Evolutionary conservation across 139 green algal genomes (phyloP).

Genomic region (Micractinium sp.): DNA sequence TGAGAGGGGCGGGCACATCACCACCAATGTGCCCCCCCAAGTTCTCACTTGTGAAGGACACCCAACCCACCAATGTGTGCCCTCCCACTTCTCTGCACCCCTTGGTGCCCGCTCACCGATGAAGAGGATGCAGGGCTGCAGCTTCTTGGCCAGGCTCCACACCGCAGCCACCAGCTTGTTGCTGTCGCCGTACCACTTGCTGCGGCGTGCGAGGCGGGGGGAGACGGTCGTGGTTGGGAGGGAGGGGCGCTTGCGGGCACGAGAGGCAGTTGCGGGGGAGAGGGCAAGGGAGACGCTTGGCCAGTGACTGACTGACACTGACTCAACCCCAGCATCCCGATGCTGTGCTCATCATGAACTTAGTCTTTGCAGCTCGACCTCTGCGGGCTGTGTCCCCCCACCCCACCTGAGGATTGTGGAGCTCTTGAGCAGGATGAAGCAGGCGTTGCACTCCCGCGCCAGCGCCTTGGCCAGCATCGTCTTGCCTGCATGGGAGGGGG

Average conservation of each 20-base stretch:
- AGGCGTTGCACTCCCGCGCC: constrained; percentile 86
- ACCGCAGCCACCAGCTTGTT: constrained; percentile 89
- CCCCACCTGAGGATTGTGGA: constrained; percentile 73
- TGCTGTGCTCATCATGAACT: not conserved
- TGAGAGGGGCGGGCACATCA: too few relatives aligned
- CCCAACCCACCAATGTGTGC: too few relatives aligned
- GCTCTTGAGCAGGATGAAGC: constrained; percentile 94
- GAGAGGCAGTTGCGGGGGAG: not conserved
- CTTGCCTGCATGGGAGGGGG: constrained; percentile 64
- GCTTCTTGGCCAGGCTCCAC: constrained; percentile 89
- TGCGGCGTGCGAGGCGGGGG: not conserved
- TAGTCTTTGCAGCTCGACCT: not conserved
- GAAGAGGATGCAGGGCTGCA: constrained; percentile 96
- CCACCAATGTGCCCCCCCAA: too few relatives aligned
- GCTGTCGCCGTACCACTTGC: constrained; percentile 96
- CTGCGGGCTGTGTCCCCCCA: not conserved
- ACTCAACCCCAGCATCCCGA: too few relatives aligned
- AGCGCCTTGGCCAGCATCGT: constrained; percentile 95
- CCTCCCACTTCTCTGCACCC: not conserved
- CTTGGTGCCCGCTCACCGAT: constrained; percentile 70
- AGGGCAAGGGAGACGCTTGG: not conserved
- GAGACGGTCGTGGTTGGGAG: not conserved
- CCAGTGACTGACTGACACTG: too few relatives aligned
- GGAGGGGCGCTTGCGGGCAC: too few relatives aligned
- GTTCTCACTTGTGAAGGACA: too few relatives aligned